Evolutionary conservation across 208 protist genomes (phyloP).

Genomic region (Tritrichomonas musculus): DNA sequence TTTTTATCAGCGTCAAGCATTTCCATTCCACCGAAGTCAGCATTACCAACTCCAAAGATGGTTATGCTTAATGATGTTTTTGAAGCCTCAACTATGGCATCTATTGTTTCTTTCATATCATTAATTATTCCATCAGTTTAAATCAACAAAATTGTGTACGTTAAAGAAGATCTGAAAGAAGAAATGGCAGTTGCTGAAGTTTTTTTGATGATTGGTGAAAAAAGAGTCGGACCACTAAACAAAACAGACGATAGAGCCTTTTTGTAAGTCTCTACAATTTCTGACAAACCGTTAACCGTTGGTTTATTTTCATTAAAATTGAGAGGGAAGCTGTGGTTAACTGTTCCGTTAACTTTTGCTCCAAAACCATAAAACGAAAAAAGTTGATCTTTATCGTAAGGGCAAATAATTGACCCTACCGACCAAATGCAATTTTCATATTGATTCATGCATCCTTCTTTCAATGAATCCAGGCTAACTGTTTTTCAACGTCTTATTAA

Average conservation of each 20-base stretch:
- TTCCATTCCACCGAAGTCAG: slow-evolving; percentile 72
- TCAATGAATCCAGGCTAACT: too few relatives aligned
- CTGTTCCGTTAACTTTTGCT: not conserved
- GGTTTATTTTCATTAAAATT: slow-evolving; percentile 30
- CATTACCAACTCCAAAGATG: slow-evolving; percentile 73
- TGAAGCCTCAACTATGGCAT: slow-evolving; percentile 57
- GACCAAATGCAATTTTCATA: not conserved
- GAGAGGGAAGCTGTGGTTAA: slow-evolving; percentile 37
- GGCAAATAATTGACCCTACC: not conserved
- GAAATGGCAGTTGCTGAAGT: slow-evolving; percentile 35
- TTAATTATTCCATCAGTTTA: slow-evolving; percentile 72
- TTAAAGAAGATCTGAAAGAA: not conserved
- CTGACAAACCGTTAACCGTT: slow-evolving; percentile 32
- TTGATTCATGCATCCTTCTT: not conserved
- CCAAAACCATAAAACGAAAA: slow-evolving; percentile 29
- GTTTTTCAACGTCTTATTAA: too few relatives aligned
- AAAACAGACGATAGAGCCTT: slow-evolving; percentile 41
- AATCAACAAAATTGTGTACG: slow-evolving; percentile 72
- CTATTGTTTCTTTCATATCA: slow-evolving; percentile 35
- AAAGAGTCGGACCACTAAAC: slow-evolving; percentile 60
- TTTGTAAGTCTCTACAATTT: slow-evolving; percentile 53
- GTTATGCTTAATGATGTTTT: slow-evolving; percentile 67
- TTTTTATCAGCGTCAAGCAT: slow-evolving; percentile 71
- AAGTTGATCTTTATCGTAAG: not conserved
- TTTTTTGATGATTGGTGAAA: slow-evolving; percentile 50